Base-by-base conservation (phyloP, 2,329 filamentous ascomycete species). In the Moelleriella libera region DNA sequence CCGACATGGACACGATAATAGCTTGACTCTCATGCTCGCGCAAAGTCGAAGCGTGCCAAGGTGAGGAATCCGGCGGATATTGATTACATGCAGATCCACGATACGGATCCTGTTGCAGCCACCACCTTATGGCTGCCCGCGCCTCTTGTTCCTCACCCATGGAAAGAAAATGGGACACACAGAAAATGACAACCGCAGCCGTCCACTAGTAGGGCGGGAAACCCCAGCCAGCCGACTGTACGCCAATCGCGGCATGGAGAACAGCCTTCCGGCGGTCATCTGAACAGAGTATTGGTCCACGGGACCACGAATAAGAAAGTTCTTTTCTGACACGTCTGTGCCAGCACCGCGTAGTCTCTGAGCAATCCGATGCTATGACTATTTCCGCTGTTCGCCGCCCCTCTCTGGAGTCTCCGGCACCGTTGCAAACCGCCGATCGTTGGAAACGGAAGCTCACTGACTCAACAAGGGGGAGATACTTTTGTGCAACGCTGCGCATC, bases 181-280 rank as follows among this genome's bases (percentile, higher is more conserved):
- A 21, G 21, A 21, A 21, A 21, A 21, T 21, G 21, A 21, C 21
- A 21, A 37, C 12, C 9, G 28, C 40, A 40, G 31, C 41, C 41
- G 34, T 28, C 34, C 34, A 45, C 42, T 42, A 45, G 34, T 49
- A 42, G 39, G 30, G 42, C 45, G 37, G 29, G 34, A 43, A 50
- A 12, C 37, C 31, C 21, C 8, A 29, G 21, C 44, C 41, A 7
- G 31, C 10, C 40, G 12, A 30, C 6, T 1, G 28, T 42, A 5
- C 39, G 21, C 48, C 48, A 49, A 47, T 49, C 48, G 45, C 43
- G 45, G 45, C 39, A 12, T 6, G 21, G 30, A 43, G 28, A 45
- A 47, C 30, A 44, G 43, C 40, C 8, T 47, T 42, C 30, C 45
- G 39, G 43, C 12, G 45, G 49, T 51, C 49, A 51, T 47, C 45